Conservation (phyloP, 2,329 filamentous ascomycete genomes). For the Colletotrichum spinosum region DNA sequence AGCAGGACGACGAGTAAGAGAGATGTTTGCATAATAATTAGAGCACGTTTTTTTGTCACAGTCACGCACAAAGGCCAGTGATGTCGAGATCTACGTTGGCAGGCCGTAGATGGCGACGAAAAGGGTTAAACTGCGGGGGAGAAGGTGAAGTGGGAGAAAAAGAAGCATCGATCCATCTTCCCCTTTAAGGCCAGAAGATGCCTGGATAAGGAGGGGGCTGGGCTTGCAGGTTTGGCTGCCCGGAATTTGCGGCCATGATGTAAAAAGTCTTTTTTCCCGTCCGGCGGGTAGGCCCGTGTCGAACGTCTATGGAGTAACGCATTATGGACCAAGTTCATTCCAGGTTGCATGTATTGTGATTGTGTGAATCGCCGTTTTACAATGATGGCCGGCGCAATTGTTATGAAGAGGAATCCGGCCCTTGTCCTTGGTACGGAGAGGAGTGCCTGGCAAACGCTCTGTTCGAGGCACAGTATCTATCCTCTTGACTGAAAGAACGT, state of each 20-base stretch:
- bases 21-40: constrained; percentile 19
- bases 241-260: constrained; percentile 31
- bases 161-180: not conserved
- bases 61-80: not conserved
- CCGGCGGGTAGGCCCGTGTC: constrained; percentile 31
- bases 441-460: no score
- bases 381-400: not conserved
- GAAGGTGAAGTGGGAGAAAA: constrained; percentile 2
- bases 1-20: constrained; percentile 47
- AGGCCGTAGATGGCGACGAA: not conserved
- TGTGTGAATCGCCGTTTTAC: not conserved
- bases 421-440: no score
- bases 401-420: no score
- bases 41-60: not conserved
- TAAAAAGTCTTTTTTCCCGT: constrained; percentile 37
- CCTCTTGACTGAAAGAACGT: no score
- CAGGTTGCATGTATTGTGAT: not conserved
- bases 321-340: constrained; percentile 35
- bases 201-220: constrained; percentile 23
- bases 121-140: not conserved
- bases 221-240: constrained; percentile 31
- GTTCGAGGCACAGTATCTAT: no score
- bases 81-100: not conserved
- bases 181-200: constrained; percentile 6
- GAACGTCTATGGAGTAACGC: constrained; percentile 38